Conservation (phyloP, 768 basidiomycete genomes). For the Suillus alpinus region DNA sequence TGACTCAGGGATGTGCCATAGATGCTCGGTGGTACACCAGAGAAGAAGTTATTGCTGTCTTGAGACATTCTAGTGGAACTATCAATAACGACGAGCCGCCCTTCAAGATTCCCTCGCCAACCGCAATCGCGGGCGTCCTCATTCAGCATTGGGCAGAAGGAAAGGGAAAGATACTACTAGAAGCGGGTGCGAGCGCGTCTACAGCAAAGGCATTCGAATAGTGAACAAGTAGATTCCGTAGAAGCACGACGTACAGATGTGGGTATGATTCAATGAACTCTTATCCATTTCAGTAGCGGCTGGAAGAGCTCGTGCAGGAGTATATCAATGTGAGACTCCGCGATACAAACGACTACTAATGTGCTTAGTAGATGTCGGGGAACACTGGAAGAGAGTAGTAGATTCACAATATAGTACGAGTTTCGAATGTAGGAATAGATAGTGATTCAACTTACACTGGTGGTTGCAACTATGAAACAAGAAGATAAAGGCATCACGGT, state of each 20-base stretch:
- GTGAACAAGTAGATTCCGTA: constrained; percentile 8
- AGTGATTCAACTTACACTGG: neutral
- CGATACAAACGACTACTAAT: neutral
- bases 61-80: constrained; percentile 55
- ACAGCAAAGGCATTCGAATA: constrained; percentile 4
- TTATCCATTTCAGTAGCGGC: neutral
- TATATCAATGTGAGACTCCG: neutral
- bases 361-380: neutral
- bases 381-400: neutral
- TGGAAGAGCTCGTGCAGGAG: too few relatives aligned
- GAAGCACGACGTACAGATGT: constrained; percentile 35
- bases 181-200: neutral
- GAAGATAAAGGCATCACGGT: neutral
- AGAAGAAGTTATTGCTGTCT: constrained; percentile 61
- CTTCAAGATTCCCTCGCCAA: constrained; percentile 73
- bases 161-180: constrained; percentile 31
- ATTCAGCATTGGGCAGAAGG: constrained; percentile 79
- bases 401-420: neutral
- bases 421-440: neutral
- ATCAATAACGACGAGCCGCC: constrained; percentile 38
- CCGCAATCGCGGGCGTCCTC: constrained; percentile 82
- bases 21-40: constrained; percentile 91
- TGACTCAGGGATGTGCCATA: constrained; percentile 26
- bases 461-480: neutral
- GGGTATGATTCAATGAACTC: neutral